Percentiles rank a stretch among this genome's conserved stretches.
Evolutionary conservation across 257 asterid genomes (phyloP).

Genomic region (Haberlea rhodopensis): DNA sequence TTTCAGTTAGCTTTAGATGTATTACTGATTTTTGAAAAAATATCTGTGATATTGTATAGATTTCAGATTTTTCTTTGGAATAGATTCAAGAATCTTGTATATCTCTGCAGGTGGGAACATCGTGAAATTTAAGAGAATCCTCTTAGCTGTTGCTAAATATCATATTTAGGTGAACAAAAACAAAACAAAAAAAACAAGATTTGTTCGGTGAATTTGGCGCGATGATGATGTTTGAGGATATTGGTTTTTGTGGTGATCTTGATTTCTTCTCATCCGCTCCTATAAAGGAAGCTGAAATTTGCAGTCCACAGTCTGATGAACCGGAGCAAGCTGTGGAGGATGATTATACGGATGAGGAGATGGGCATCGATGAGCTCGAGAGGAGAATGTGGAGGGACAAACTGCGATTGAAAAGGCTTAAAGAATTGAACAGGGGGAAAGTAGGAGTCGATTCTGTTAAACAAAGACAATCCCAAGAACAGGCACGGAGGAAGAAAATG

Average conservation of each 20-base stretch:
- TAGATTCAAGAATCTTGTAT: neutral
- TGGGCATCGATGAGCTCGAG: conserved; percentile 64
- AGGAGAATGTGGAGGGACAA: conserved; percentile 60
- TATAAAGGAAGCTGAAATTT: conserved; percentile 33
- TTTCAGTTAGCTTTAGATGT: conserved; percentile 5
- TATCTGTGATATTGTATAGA: neutral
- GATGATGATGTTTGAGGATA: conserved; percentile 59
- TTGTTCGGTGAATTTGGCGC: conserved; percentile 1
- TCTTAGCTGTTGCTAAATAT: neutral
- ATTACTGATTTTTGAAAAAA: neutral
- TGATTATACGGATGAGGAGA: conserved; percentile 55
- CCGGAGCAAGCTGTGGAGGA: conserved; percentile 43
- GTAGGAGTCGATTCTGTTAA: conserved; percentile 45
- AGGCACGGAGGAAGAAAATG: conserved; percentile 65
- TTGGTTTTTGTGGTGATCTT: conserved; percentile 51
- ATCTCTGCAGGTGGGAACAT: conserved; percentile 25
- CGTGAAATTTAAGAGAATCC: conserved; percentile 3
- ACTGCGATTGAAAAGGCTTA: conserved; percentile 48
- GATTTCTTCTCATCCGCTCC: conserved; percentile 51
- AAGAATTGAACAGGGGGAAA: conserved; percentile 46
- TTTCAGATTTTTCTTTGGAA: conserved; percentile 4
- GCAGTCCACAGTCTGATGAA: conserved; percentile 29
- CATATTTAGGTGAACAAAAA: neutral
- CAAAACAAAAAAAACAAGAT: neutral
- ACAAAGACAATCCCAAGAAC: conserved; percentile 61